phyloP scores from a whole-genome alignment of 108 stramenopile genomes.

The Chaetoceros muelleri region DNA sequence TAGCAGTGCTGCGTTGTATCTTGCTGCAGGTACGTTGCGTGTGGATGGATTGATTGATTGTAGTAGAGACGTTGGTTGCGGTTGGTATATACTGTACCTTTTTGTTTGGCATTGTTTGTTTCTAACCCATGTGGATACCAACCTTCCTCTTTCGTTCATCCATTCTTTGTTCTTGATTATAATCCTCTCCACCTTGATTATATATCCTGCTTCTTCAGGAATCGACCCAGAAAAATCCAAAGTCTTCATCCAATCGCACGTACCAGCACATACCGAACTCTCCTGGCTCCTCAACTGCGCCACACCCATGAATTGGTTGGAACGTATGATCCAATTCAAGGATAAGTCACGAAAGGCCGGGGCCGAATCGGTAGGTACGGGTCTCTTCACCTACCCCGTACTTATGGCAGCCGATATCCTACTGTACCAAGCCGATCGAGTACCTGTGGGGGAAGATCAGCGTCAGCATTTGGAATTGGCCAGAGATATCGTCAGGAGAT shows the following conservation, averaged over 20 bases:
- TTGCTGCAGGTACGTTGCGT: slow-evolving; percentile 70
- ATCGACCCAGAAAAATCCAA: slow-evolving; percentile 82
- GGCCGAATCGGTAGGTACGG: slow-evolving; percentile 78
- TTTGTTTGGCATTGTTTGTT: not conserved
- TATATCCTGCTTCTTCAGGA: slow-evolving; percentile 54
- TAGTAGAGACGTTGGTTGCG: not conserved
- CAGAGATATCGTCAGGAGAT: slow-evolving; percentile 91
- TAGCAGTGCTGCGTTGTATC: slow-evolving; percentile 76
- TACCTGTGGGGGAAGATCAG: slow-evolving; percentile 99
- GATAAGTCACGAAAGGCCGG: slow-evolving; percentile 91
- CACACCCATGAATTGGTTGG: slow-evolving; percentile 97
- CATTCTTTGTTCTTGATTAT: not conserved
- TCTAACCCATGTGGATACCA: not conserved
- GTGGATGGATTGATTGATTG: not conserved
- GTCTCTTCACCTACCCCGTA: slow-evolving; percentile 94
- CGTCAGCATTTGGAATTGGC: slow-evolving; percentile 98
- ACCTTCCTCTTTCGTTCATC: not conserved
- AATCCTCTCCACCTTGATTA: not conserved
- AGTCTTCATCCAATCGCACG: slow-evolving; percentile 94
- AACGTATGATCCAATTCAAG: slow-evolving; percentile 99
- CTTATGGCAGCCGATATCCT: slow-evolving; percentile 99
- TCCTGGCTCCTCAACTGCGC: slow-evolving; percentile 96
- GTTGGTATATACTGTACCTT: not conserved
- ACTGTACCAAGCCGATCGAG: slow-evolving; percentile 92
- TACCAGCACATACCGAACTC: slow-evolving; percentile 93